A percentile compares a stretch with the other conserved stretches of the same genome.
Evolutionary conservation across 2,329 filamentous ascomycete species (phyloP).

Genomic region (Paracoccidioides brasiliensis): DNA sequence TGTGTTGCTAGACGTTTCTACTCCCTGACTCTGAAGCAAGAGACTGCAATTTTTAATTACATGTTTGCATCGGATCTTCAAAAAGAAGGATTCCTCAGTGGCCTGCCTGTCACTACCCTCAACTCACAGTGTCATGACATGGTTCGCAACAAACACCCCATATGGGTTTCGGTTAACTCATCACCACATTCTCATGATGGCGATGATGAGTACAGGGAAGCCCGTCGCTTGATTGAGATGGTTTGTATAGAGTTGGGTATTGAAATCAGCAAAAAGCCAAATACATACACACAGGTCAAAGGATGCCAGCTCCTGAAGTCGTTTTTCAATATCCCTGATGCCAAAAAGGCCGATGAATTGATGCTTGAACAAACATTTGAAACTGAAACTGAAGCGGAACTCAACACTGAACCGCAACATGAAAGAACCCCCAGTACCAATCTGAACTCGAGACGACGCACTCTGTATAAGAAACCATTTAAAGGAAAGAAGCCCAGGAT

Average conservation of each 20-base stretch:
- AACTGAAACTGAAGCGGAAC: background rate
- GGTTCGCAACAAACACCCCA: constrained; percentile 4
- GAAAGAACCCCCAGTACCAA: too few species aligned
- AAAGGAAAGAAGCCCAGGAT: constrained; percentile 6
- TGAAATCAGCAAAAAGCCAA: background rate
- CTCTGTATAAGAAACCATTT: background rate
- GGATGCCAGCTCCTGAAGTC: background rate
- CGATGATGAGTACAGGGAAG: background rate
- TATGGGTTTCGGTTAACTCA: constrained; percentile 17
- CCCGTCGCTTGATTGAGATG: background rate
- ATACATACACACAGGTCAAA: background rate
- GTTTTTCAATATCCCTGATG: background rate
- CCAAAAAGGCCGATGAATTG: background rate
- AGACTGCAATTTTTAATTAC: constrained; percentile 17
- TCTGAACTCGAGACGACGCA: background rate
- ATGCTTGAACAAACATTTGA: too few species aligned
- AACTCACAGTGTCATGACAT: constrained; percentile 17
- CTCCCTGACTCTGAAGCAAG: constrained; percentile 3
- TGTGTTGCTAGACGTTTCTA: constrained; percentile 6
- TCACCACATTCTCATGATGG: constrained; percentile 3
- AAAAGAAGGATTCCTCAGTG: constrained; percentile 11
- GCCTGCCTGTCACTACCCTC: constrained; percentile 7
- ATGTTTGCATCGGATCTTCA: constrained; percentile 15
- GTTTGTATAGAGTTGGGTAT: background rate
- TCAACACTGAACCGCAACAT: background rate